phyloP scores from a whole-genome alignment of 1,284 basidiomycete species.

The Rhodotorula sp. region DNA sequence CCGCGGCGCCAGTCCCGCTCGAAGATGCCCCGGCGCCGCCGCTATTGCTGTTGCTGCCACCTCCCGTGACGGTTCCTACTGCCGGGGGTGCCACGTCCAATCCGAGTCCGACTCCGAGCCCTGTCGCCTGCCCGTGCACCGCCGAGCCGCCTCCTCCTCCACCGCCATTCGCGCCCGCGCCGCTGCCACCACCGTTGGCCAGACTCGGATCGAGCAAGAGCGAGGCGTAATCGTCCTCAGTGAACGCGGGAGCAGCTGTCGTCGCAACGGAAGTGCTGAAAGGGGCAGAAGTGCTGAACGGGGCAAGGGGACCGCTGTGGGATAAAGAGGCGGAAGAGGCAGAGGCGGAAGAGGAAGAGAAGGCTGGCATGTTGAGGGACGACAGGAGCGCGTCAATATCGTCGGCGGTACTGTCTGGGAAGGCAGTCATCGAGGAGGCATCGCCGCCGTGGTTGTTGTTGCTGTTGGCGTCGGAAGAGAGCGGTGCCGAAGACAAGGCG shows the following conservation, averaged over 20 bases:
- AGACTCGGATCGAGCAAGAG: not conserved
- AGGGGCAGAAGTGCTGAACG: not conserved
- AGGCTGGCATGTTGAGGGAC: conserved; percentile 23
- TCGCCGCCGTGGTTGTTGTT: not conserved
- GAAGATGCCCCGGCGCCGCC: not conserved
- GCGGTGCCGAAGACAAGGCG: not conserved
- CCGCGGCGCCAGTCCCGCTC: not conserved
- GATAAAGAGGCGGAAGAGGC: not conserved
- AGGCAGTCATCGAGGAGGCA: not conserved
- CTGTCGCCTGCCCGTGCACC: not conserved
- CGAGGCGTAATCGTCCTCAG: not conserved
- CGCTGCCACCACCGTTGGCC: not conserved
- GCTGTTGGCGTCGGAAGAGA: not conserved
- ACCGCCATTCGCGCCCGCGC: too few species aligned
- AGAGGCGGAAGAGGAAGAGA: not conserved
- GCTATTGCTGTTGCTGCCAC: not conserved
- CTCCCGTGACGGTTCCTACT: not conserved
- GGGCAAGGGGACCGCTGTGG: not conserved
- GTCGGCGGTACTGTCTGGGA: not conserved
- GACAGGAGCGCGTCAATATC: conserved; percentile 24
- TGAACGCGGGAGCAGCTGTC: not conserved
- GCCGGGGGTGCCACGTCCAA: not conserved
- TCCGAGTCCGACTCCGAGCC: not conserved
- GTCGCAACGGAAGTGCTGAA: not conserved
- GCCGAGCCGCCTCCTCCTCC: not conserved